Conservation (phyloP, 805 yeast genomes). For the baker's yeast (Saccharomyces cerevisiae) region DNA sequence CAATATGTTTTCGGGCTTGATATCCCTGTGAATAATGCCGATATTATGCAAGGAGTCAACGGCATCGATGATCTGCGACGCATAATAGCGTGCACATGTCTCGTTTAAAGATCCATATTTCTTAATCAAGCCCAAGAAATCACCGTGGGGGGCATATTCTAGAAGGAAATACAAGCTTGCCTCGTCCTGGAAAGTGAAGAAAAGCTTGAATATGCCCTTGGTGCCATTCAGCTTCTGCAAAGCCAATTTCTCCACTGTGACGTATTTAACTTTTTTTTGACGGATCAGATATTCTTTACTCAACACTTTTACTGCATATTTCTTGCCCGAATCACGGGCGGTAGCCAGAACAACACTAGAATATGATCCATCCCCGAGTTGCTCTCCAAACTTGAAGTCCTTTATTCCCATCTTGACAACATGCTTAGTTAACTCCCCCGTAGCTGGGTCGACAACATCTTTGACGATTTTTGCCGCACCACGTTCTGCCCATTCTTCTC, state of each 20-base stretch:
- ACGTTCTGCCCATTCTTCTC: conserved; percentile 44
- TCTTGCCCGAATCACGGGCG: conserved; percentile 58
- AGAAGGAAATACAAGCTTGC: conserved; percentile 60
- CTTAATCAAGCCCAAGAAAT: conserved; percentile 54
- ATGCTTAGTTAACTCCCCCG: conserved; percentile 45
- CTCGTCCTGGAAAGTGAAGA: conserved; percentile 70
- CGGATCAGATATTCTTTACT: conserved; percentile 68
- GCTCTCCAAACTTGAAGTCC: conserved; percentile 79
- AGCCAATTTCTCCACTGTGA: conserved; percentile 70
- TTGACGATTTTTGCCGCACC: conserved; percentile 54
- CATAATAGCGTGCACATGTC: conserved; percentile 54
- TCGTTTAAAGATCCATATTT: conserved; percentile 58
- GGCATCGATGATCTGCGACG: conserved; percentile 67
- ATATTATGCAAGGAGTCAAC: conserved; percentile 58
- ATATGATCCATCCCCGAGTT: conserved; percentile 89
- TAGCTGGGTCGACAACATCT: conserved; percentile 34
- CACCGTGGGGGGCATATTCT: conserved; percentile 72
- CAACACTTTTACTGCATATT: conserved; percentile 66
- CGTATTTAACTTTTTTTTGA: conserved; percentile 74
- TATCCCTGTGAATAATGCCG: conserved; percentile 70
- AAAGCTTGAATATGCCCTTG: conserved; percentile 58
- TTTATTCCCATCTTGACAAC: conserved; percentile 50
- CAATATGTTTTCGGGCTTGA: conserved; percentile 71
- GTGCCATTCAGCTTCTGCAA: conserved; percentile 53
- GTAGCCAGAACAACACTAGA: conserved; percentile 82